Percentiles rank a stretch among this genome's conserved stretches.
These are phyloP conservation scores for Helicostylum pulchrum DNA, from an alignment of 192 early-diverging fungal genomes.

Conservation along the genomic window DNA sequence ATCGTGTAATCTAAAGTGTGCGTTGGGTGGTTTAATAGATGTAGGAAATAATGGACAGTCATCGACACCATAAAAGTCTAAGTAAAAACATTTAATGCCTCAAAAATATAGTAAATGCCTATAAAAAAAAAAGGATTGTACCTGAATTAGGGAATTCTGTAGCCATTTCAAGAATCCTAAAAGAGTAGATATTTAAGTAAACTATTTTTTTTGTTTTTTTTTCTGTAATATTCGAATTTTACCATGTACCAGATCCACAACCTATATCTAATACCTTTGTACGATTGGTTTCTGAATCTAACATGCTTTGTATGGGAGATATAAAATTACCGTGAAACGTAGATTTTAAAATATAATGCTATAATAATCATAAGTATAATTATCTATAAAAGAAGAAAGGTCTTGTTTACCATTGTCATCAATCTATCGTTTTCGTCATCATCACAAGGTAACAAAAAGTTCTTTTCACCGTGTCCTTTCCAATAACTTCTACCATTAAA, in stretches of 20 bases:
- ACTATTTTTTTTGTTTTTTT: not conserved
- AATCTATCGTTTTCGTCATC: constrained; percentile 16
- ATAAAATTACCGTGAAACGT: constrained; percentile 22
- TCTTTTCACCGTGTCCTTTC: not conserved
- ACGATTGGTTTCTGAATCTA: constrained; percentile 18
- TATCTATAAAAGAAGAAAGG: not conserved
- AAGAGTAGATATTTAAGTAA: not conserved
- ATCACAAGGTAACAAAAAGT: constrained; percentile 17
- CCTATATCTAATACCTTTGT: constrained; percentile 12
- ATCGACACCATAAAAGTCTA: constrained; percentile 38
- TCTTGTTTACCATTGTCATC: constrained; percentile 9
- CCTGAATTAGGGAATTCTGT: constrained; percentile 29
- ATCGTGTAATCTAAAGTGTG: constrained; percentile 22
- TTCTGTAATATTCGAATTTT: not conserved
- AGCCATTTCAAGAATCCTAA: constrained; percentile 37
- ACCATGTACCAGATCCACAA: constrained; percentile 27
- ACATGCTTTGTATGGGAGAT: constrained; percentile 18
- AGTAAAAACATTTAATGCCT: not conserved
- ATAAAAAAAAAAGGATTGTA: not conserved
- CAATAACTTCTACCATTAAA: not conserved
- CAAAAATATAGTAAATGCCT: not conserved
- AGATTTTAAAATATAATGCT: constrained; percentile 28
- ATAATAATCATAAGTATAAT: not conserved
- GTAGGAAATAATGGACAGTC: constrained; percentile 29
- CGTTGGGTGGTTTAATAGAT: constrained; percentile 31